Evolutionary conservation across 352 stramenopile genomes (phyloP).

Genomic region (Phytopythium vexans): DNA sequence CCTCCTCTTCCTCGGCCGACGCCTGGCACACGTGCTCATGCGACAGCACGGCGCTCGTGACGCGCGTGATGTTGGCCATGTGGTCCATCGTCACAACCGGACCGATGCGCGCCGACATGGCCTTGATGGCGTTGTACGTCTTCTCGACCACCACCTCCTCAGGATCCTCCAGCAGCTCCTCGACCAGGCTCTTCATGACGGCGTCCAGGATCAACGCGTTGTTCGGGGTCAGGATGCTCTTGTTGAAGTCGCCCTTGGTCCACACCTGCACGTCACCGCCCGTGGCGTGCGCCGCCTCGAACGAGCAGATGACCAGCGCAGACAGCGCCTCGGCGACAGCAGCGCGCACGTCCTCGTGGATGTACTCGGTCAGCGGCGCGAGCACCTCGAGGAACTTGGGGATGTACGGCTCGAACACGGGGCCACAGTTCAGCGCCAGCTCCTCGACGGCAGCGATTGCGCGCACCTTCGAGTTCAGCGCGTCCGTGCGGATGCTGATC

Average conservation of each 20-base stretch:
- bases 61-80: slow-evolving; percentile 83
- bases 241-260: slow-evolving; percentile 82
- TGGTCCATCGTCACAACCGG: slow-evolving; percentile 89
- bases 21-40: slow-evolving; percentile 92
- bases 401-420: slow-evolving; percentile 80
- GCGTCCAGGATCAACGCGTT: slow-evolving; percentile 73
- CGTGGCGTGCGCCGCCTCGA: slow-evolving; percentile 69
- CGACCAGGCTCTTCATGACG: slow-evolving; percentile 74
- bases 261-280: slow-evolving; percentile 82
- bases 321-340: slow-evolving; percentile 76
- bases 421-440: slow-evolving; percentile 77
- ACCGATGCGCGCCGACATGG: slow-evolving; percentile 93
- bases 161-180: slow-evolving; percentile 77
- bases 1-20: slow-evolving; percentile 83
- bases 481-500: slow-evolving; percentile 86
- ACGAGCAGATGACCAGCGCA: slow-evolving; percentile 83
- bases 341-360: slow-evolving; percentile 83
- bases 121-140: slow-evolving; percentile 94
- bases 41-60: slow-evolving; percentile 83
- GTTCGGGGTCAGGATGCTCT: slow-evolving; percentile 72
- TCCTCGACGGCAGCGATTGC: slow-evolving; percentile 81
- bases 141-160: slow-evolving; percentile 93
- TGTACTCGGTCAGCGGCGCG: slow-evolving; percentile 81
- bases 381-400: slow-evolving; percentile 79
- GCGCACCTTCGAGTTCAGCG: slow-evolving; percentile 82